phyloP scores from a whole-genome alignment of 2,329 filamentous ascomycete genomes.

The Aspergillus caelatus region DNA sequence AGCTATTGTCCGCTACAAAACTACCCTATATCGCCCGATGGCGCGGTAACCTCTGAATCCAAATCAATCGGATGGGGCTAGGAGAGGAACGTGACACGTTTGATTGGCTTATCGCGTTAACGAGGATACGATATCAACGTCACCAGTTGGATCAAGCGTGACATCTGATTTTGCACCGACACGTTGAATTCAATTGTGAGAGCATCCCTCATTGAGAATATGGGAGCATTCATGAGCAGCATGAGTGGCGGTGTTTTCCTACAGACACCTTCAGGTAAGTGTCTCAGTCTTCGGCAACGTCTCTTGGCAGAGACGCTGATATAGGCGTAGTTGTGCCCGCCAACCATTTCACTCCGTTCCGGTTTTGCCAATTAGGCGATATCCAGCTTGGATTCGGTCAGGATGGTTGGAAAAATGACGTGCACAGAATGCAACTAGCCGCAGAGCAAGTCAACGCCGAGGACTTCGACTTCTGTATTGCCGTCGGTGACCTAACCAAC shows the following conservation, averaged over 20 bases:
- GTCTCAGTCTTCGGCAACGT: background rate
- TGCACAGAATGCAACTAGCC: slow-evolving; percentile 6
- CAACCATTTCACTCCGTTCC: background rate
- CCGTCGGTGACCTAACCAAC: background rate
- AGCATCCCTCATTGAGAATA: background rate
- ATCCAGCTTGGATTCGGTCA: slow-evolving; percentile 12
- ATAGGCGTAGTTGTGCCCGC: background rate
- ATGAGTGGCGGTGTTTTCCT: background rate
- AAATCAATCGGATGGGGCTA: background rate
- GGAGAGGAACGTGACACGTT: background rate
- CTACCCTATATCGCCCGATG: background rate
- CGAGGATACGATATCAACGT: background rate
- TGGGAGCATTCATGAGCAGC: background rate
- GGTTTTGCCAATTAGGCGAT: background rate
- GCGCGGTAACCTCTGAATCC: background rate
- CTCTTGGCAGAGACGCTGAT: background rate
- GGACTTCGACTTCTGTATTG: background rate
- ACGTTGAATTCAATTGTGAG: no score
- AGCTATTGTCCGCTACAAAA: background rate
- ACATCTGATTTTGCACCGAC: background rate
- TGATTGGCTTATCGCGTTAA: background rate
- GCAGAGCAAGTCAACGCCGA: slow-evolving; percentile 3
- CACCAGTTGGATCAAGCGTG: background rate
- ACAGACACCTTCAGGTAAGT: background rate
- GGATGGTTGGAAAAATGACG: slow-evolving; percentile 7